Evolutionary conservation across 192 early-diverging fungal species (phyloP).

Genomic region (Mortierella claussenii): DNA sequence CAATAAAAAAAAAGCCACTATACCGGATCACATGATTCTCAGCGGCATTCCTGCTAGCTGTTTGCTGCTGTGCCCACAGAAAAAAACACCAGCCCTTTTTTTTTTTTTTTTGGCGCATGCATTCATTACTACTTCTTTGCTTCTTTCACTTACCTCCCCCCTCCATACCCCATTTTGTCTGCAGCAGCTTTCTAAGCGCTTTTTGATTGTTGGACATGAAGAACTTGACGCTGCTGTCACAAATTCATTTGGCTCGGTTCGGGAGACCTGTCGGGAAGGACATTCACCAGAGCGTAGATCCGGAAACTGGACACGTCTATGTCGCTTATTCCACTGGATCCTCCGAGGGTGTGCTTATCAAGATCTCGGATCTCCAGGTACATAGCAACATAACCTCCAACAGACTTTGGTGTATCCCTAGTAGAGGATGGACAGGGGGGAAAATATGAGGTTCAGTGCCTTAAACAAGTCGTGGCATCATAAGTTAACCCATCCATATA

Average conservation of each 20-base stretch:
- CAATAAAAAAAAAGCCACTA: too few species aligned
- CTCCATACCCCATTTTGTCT: background rate
- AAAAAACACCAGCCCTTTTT: background rate
- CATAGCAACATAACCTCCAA: background rate
- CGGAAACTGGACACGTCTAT: conserved; percentile 63
- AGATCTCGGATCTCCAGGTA: conserved; percentile 45
- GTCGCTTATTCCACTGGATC: conserved; percentile 57
- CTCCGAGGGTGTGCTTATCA: conserved; percentile 44
- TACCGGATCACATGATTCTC: background rate
- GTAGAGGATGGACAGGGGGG: too few species aligned
- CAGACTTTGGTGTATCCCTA: background rate
- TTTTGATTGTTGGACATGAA: conserved; percentile 21
- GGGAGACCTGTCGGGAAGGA: conserved; percentile 40
- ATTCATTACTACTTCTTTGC: background rate
- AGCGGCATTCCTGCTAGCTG: background rate
- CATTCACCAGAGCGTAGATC: conserved; percentile 59
- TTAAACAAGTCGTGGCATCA: too few species aligned
- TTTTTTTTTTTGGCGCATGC: background rate
- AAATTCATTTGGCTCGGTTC: conserved; percentile 44
- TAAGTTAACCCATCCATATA: too few species aligned
- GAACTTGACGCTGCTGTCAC: conserved; percentile 49
- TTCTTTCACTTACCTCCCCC: background rate
- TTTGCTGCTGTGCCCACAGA: too few species aligned
- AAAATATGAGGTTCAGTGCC: too few species aligned
- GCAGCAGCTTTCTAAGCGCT: background rate